Evolutionary conservation across 2,329 filamentous ascomycete genomes (phyloP).

Genomic region (Trichoderma aggressivum): DNA sequence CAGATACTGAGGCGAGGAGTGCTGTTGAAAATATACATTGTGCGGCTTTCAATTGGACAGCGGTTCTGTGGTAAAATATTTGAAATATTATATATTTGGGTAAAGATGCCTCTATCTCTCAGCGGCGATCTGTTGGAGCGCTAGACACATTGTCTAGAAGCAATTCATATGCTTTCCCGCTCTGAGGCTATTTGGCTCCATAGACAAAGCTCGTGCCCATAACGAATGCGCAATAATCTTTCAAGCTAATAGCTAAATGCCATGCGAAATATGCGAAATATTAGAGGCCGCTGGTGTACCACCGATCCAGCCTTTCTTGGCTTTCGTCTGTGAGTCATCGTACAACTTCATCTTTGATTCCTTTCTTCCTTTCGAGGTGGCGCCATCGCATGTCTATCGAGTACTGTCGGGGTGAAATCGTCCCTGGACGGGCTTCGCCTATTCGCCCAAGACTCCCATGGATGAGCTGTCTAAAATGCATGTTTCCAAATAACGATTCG

Average conservation of each 20-base stretch:
- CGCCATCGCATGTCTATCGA: not conserved
- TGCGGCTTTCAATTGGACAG: not conserved
- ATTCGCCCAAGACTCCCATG: not conserved
- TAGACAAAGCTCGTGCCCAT: not conserved
- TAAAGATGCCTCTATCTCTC: not conserved
- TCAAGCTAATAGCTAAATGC: not conserved
- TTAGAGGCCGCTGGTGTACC: not conserved
- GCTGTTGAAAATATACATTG: not conserved
- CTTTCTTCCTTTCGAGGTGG: not conserved
- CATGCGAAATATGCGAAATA: too few relatives aligned
- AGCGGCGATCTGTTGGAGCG: not conserved
- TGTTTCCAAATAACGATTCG: not conserved
- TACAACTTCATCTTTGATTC: not conserved
- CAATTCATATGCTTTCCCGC: not conserved
- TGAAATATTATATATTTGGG: not conserved
- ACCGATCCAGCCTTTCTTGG: not conserved
- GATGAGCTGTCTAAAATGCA: not conserved
- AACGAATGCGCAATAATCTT: not conserved
- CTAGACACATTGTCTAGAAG: not conserved
- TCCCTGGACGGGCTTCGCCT: not conserved
- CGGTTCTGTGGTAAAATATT: not conserved
- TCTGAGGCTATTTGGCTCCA: not conserved
- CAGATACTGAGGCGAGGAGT: not conserved
- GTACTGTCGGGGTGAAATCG: not conserved
- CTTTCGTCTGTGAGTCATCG: not conserved